Base-by-base conservation (phyloP, 805 yeast genomes). In the Kluyveromyces wickerhamii region DNA sequence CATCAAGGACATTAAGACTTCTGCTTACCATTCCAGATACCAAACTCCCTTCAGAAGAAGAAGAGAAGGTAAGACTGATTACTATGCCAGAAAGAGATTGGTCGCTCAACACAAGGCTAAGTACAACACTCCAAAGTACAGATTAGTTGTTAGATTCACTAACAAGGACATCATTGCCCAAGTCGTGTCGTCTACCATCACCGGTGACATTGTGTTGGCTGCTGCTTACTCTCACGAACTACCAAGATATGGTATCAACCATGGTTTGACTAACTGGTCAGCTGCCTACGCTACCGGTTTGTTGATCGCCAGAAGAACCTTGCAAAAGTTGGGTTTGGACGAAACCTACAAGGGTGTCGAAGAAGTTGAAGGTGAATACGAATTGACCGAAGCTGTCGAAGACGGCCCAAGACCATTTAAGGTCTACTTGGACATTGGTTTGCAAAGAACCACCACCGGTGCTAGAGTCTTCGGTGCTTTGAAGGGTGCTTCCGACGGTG, bases 401-500 rank as follows among this genome's bases (percentile, higher is more conserved):
- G 98, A 86, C 54, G 96, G 78, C 57, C 98, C 97, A 74, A 82
- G 97, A 71, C 98, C 98, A 67, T 92, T 92, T 95, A 92, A 92
- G 82, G 96, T 88, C 56, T 92, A 77, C 86, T 79, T 92, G 65
- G 98, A 92, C 68, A 88, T 92, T 63, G 98, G 98, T 85, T 77
- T 92, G 69, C 94, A 87, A 74, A 88, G 98, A 82, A 87, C 98
- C 74, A 92, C 98, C 74, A 88, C 97, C 62, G 98, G 98, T 86
- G 96, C 97, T 66, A 85, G 95, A 73, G 78, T 92, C 68, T 92
- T 92, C 63, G 98, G 97, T 85, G 96, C 92, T 65, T 76, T 92
- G 64, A 92, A 92, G 82, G 98, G 98, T 83, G 98, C 98, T 63
- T 89, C 97, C 49, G 98, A 92, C 68, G 98, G 98, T 84, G 98